A percentile compares a stretch with the other conserved stretches of the same genome.
phyloP scores from a whole-genome alignment of 208 protist species.

The Crithidia mellificae region DNA sequence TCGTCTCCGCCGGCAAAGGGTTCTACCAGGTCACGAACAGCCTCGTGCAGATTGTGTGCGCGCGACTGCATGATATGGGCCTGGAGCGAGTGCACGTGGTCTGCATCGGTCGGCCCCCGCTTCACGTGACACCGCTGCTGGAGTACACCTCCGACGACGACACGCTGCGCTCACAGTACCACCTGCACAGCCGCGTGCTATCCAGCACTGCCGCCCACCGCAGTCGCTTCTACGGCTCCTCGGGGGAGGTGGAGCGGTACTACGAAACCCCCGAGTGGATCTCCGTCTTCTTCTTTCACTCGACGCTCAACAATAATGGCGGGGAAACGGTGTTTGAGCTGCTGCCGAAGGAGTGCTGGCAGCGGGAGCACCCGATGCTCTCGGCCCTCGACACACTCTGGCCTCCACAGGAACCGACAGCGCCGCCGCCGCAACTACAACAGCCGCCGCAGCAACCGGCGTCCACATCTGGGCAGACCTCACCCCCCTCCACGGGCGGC shows the following conservation, averaged over 20 bases:
- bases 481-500: background rate
- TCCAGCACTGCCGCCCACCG: constrained; percentile 18
- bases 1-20: constrained; percentile 82
- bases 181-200: constrained; percentile 44
- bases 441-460: background rate
- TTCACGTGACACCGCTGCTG: constrained; percentile 81
- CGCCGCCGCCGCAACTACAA: background rate
- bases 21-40: constrained; percentile 74
- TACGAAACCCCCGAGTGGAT: constrained; percentile 81
- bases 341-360: constrained; percentile 73
- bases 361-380: constrained; percentile 26
- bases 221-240: background rate
- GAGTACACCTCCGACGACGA: constrained; percentile 69
- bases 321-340: constrained; percentile 62
- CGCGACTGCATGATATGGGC: constrained; percentile 71
- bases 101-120: constrained; percentile 80
- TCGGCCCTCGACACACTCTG: constrained; percentile 9
- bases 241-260: constrained; percentile 31
- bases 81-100: constrained; percentile 71
- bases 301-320: constrained; percentile 32
- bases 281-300: constrained; percentile 70
- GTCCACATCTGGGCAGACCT: too few relatives aligned
- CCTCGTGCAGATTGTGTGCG: constrained; percentile 65
- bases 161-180: constrained; percentile 72
- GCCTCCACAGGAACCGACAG: background rate